Base-by-base conservation (phyloP, 2,329 filamentous ascomycete genomes). In the Scedosporium dehoogii region DNA sequence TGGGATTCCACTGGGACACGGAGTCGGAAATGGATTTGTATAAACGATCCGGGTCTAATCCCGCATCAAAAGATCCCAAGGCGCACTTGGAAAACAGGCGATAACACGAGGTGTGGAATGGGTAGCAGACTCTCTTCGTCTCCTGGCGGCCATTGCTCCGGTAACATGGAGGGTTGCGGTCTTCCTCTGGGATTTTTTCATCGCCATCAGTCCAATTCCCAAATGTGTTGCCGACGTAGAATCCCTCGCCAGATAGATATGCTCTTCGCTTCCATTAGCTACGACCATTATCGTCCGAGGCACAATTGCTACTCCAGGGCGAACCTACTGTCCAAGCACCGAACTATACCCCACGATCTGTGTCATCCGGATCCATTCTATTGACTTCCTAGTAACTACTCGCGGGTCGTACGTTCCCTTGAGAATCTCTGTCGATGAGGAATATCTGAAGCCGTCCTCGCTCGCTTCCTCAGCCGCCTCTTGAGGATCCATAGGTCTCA, bases 401-500 rank as follows among this genome's bases (percentile, higher is more conserved):
- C 44, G 44, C 18, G 44, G 44, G 44, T 48, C 44, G 9, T 48
- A 48, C 44, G 18, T 21, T 10, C 44, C 44, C 1, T 48, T 4
- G n/a, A 48, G n/a, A 48, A 48, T 21, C 44, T n/a, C 18, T 48
- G 44, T 12, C n/a, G 44, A 48, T 6, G n/a, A 21, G 4, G 44
- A 48, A 4, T 48, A 48, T 18, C 6, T 48, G 18, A 48, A 48
- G 9, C 44, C n/a, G 44, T 48, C 44, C n/a, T 7, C 9, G 44
- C 44, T n/a, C 44, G 16, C 44, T 48, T 48, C 44, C n/a, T 48
- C 44, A 9, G 44, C 44, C 58, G 6, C 64, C 62, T 2, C 64
- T 62, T 33, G 64, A 63, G 60, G 60, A 62, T 48, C 53, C 62
- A 9, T 58, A 57, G 29, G 23, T n/a, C 14, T 21, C 12, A 51